A percentile compares a stretch with the other conserved stretches of the same genome.
phyloP scores from a whole-genome alignment of 805 yeast genomes.

The Lachancea fermentati region DNA sequence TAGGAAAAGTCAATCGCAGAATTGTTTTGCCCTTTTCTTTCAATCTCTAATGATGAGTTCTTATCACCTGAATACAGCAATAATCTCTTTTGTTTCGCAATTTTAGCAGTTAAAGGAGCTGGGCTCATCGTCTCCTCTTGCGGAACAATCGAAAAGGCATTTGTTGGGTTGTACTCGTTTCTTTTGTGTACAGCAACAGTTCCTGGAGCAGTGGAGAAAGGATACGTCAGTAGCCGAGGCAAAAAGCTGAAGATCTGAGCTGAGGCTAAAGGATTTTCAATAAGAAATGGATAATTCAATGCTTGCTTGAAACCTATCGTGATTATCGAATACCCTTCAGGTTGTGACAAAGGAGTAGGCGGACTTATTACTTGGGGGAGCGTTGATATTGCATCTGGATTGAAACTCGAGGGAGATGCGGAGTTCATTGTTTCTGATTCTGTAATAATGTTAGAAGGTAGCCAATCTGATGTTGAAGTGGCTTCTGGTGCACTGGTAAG shows the following conservation, averaged over 20 bases:
- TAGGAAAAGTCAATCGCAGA: conserved; percentile 28
- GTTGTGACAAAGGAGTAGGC: conserved; percentile 32
- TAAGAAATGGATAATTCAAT: conserved; percentile 81
- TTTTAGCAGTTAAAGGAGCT: too few relatives aligned
- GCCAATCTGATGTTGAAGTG: conserved; percentile 12
- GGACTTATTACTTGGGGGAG: conserved; percentile 35
- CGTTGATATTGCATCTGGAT: conserved; percentile 31
- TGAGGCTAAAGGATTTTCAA: conserved; percentile 75
- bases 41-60: background rate
- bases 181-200: background rate
- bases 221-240: conserved; percentile 60
- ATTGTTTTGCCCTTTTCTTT: background rate
- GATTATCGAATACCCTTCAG: conserved; percentile 15
- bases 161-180: too few relatives aligned
- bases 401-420: conserved; percentile 39
- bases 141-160: too few relatives aligned
- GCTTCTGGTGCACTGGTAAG: conserved; percentile 13
- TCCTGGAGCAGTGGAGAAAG: conserved; percentile 36
- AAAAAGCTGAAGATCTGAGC: conserved; percentile 59
- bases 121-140: too few relatives aligned
- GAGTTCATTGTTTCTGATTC: conserved; percentile 18
- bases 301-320: conserved; percentile 49
- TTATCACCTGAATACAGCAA: too few relatives aligned
- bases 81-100: too few relatives aligned
- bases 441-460: conserved; percentile 15